Evolutionary conservation across 2,329 filamentous ascomycete genomes (phyloP).

Genomic region (Coniochaeta sp.): DNA sequence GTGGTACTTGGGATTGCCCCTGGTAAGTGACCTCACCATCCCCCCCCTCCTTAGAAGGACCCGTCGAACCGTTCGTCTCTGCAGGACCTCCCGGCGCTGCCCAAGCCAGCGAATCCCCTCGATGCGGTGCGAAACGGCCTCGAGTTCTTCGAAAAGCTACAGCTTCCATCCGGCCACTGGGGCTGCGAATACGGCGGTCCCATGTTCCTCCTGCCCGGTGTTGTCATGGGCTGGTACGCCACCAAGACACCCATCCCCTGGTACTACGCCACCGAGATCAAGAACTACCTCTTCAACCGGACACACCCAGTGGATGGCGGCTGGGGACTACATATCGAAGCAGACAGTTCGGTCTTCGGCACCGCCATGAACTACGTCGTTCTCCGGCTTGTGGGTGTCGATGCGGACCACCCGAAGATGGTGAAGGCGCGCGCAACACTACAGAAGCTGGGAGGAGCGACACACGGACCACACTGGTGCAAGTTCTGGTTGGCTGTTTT

Average conservation of each 20-base stretch:
- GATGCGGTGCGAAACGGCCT: slow-evolving; percentile 78
- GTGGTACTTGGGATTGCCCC: slow-evolving; percentile 73
- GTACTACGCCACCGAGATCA: slow-evolving; percentile 78
- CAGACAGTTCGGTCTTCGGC: slow-evolving; percentile 84
- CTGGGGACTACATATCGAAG: slow-evolving; percentile 95
- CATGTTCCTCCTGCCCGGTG: slow-evolving; percentile 85
- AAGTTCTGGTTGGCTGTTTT: slow-evolving; percentile 91
- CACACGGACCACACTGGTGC: slow-evolving; percentile 85
- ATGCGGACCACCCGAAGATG: slow-evolving; percentile 77
- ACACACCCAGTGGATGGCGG: slow-evolving; percentile 83
- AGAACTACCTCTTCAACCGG: slow-evolving; percentile 81
- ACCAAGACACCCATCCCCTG: slow-evolving; percentile 81
- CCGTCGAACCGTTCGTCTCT: neutral
- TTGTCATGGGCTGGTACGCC: slow-evolving; percentile 81
- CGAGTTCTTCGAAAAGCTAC: slow-evolving; percentile 80
- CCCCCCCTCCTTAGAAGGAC: neutral
- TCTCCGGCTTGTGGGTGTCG: slow-evolving; percentile 74
- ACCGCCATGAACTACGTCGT: slow-evolving; percentile 81
- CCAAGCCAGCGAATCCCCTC: slow-evolving; percentile 63
- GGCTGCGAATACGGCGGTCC: slow-evolving; percentile 96
- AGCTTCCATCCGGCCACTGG: slow-evolving; percentile 87
- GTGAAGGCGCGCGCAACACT: slow-evolving; percentile 74
- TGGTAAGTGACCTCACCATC: slow-evolving; percentile 60
- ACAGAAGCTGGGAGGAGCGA: slow-evolving; percentile 80
- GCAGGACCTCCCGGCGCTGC: slow-evolving; percentile 68